These are phyloP conservation scores for Neoascochyta sp. DNA, from an alignment of 2,329 filamentous ascomycete species.

Conservation along the genomic window DNA sequence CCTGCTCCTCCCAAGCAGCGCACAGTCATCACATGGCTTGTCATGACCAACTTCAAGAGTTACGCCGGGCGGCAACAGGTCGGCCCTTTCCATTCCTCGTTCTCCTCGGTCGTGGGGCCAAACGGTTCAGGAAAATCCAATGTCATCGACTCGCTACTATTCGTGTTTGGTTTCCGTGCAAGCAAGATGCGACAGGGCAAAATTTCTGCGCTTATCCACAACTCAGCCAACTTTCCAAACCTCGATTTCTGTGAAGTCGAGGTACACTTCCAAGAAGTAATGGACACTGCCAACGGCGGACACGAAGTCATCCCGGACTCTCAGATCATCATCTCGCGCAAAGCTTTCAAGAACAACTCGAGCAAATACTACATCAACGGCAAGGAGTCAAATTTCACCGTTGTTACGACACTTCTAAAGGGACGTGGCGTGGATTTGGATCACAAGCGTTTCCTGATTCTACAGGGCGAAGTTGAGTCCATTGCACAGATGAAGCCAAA, in stretches of 20 bases:
- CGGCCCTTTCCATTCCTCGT: slow-evolving; percentile 93
- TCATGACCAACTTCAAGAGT: slow-evolving; percentile 97
- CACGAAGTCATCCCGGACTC: slow-evolving; percentile 78
- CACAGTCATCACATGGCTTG: slow-evolving; percentile 87
- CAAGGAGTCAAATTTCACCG: slow-evolving; percentile 85
- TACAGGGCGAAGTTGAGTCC: slow-evolving; percentile 96
- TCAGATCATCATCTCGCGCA: slow-evolving; percentile 80
- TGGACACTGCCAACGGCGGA: slow-evolving; percentile 75
- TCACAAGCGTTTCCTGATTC: slow-evolving; percentile 94
- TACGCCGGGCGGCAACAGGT: slow-evolving; percentile 95
- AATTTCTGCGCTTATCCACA: slow-evolving; percentile 95
- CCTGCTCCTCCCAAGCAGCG: slow-evolving; percentile 74
- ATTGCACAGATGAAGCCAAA: slow-evolving; percentile 99
- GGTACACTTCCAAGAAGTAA: slow-evolving; percentile 92
- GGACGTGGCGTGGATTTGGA: slow-evolving; percentile 91
- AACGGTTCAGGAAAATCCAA: slow-evolving; percentile 99
- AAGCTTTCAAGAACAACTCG: slow-evolving; percentile 95
- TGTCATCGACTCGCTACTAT: slow-evolving; percentile 94
- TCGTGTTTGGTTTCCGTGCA: slow-evolving; percentile 98
- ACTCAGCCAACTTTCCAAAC: slow-evolving; percentile 81
- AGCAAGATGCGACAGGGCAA: slow-evolving; percentile 99
- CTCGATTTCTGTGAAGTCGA: slow-evolving; percentile 91
- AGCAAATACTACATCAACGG: slow-evolving; percentile 98
- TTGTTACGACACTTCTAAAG: slow-evolving; percentile 80
- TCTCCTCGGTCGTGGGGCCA: slow-evolving; percentile 95